Percentiles rank a stretch among this genome's conserved stretches.
phyloP scores from a whole-genome alignment of 2,329 filamentous ascomycete species.

The Cordyceps fumosorosea region DNA sequence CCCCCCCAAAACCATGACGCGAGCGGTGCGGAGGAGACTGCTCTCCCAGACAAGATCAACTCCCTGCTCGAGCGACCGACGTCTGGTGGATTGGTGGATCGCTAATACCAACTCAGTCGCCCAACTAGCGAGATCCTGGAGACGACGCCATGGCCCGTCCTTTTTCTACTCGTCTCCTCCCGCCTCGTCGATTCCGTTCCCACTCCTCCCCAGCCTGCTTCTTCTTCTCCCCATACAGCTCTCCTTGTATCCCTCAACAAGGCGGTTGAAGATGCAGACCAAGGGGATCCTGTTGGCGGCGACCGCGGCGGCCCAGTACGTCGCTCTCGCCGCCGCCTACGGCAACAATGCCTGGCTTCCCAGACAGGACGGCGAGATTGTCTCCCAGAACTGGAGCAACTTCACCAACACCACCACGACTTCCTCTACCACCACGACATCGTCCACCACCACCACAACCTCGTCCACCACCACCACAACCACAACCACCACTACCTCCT shows the following conservation, averaged over 20 bases:
- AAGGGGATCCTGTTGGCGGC: slow-evolving; percentile 4
- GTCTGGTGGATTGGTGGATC: background rate
- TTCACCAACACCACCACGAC: slow-evolving; percentile 3
- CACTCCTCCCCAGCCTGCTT: background rate
- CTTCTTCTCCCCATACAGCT: background rate
- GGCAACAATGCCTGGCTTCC: background rate
- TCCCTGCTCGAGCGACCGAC: too few species aligned
- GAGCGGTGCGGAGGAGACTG: slow-evolving; percentile 6
- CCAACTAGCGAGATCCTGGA: background rate
- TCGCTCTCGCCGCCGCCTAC: background rate
- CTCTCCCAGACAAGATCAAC: slow-evolving; percentile 5
- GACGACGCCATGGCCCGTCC: background rate
- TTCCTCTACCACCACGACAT: background rate
- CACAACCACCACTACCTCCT: background rate
- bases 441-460: background rate
- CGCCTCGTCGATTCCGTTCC: background rate
- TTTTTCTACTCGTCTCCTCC: background rate
- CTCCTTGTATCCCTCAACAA: background rate
- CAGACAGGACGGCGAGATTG: slow-evolving; percentile 8
- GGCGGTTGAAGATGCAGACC: slow-evolving; percentile 9
- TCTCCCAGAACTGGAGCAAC: background rate
- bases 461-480: background rate
- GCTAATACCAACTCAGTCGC: background rate
- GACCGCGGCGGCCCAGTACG: background rate
- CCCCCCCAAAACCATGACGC: too few species aligned